Conservation (phyloP, 208 protist species). For the Phytomonas francai region DNA sequence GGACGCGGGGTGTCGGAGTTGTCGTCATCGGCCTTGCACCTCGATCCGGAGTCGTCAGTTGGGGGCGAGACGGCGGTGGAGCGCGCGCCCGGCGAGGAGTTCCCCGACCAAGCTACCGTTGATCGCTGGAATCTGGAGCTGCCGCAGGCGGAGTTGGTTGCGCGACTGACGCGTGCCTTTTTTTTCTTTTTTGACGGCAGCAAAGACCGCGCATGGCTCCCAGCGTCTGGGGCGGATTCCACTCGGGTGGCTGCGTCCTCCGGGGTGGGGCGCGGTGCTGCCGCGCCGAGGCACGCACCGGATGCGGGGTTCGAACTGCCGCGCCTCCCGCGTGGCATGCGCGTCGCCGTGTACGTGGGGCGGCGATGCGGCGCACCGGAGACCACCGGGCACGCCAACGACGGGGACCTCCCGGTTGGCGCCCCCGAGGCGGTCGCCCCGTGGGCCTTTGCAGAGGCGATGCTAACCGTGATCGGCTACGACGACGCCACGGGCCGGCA, state of each 20-base stretch:
- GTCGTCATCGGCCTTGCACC: not conserved
- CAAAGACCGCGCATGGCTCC: constrained; percentile 14
- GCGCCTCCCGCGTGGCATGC: not conserved
- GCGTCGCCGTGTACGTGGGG: not conserved
- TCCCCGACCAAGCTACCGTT: constrained; percentile 21
- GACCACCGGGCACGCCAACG: not conserved
- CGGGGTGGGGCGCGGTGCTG: not conserved
- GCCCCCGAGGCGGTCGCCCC: not conserved
- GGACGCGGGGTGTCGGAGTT: not conserved
- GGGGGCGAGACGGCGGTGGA: not conserved
- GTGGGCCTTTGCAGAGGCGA: constrained; percentile 12
- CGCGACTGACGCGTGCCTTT: constrained; percentile 21
- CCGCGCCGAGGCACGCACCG: not conserved
- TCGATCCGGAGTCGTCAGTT: not conserved
- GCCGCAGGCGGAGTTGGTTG: constrained; percentile 31
- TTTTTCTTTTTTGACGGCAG: constrained; percentile 12
- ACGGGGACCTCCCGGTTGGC: not conserved
- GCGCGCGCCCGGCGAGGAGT: not conserved
- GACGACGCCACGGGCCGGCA: constrained; percentile 43
- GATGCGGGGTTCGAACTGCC: not conserved
- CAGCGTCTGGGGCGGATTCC: constrained; percentile 4
- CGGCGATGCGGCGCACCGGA: not conserved
- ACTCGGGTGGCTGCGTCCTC: not conserved
- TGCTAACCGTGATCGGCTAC: constrained; percentile 49
- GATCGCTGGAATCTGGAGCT: constrained; percentile 37